phyloP scores from a whole-genome alignment of 1,284 basidiomycete species.

The Singerocomus inundabilis region DNA sequence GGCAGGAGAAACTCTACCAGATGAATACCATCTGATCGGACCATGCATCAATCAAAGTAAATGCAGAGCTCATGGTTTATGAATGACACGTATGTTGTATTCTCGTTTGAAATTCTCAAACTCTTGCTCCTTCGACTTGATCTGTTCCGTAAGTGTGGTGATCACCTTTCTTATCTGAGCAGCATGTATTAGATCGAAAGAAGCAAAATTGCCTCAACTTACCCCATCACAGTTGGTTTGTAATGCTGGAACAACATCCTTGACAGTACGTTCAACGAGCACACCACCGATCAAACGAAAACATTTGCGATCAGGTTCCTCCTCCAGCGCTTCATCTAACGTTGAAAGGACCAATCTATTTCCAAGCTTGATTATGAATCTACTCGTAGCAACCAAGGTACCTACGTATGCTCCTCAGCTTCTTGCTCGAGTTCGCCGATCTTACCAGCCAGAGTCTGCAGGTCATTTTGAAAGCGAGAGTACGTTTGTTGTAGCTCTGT shows the following conservation, averaged over 20 bases:
- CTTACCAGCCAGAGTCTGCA: constrained; percentile 85
- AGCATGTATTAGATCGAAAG: constrained; percentile 7
- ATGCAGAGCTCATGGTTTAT: constrained; percentile 27
- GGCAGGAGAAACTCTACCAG: background rate
- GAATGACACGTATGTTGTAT: constrained; percentile 71
- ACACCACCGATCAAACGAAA: constrained; percentile 97
- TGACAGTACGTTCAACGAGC: constrained; percentile 93
- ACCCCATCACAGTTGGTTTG: constrained; percentile 86
- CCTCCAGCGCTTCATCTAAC: constrained; percentile 71
- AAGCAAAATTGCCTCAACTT: constrained; percentile 26
- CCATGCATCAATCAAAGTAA: constrained; percentile 2
- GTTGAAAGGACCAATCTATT: constrained; percentile 87
- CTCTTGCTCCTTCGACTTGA: constrained; percentile 84
- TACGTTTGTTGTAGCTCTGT: constrained; percentile 80
- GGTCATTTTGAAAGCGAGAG: constrained; percentile 74
- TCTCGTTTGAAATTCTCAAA: constrained; percentile 83
- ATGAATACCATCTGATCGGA: background rate
- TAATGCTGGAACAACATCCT: constrained; percentile 90
- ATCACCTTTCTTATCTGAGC: constrained; percentile 78
- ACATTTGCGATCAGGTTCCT: constrained; percentile 89
- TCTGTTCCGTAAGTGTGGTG: constrained; percentile 74
- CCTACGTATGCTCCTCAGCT: constrained; percentile 84
- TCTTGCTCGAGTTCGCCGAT: constrained; percentile 93
- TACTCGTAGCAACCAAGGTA: constrained; percentile 13
- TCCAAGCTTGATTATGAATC: constrained; percentile 6